These are phyloP conservation scores for Camillea tinctor DNA, from an alignment of 2,329 filamentous ascomycete genomes.

Conservation along the genomic window DNA sequence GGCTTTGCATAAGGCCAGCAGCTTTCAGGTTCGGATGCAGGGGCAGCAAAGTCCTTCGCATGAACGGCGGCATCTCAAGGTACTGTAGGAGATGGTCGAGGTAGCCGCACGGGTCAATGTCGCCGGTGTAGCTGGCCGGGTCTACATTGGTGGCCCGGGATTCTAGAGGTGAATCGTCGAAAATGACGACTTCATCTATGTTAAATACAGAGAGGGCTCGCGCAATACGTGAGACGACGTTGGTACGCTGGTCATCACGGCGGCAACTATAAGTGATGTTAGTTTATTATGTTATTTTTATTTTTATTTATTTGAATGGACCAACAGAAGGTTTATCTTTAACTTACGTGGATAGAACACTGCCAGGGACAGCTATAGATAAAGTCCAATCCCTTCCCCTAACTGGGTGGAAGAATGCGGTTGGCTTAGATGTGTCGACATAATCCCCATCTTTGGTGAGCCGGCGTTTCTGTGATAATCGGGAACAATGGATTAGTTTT, in stretches of 20 bases:
- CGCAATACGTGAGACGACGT: constrained; percentile 71
- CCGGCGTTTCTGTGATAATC: constrained; percentile 48
- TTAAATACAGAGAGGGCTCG: constrained; percentile 80
- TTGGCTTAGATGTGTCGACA: constrained; percentile 63
- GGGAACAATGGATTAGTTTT: constrained; percentile 9
- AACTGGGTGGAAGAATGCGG: constrained; percentile 64
- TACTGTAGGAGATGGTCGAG: constrained; percentile 76
- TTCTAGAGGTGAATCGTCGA: constrained; percentile 62
- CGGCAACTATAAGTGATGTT: constrained; percentile 51
- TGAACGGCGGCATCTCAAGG: constrained; percentile 80
- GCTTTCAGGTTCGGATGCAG: constrained; percentile 74
- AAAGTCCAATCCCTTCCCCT: constrained; percentile 69
- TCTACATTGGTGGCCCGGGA: constrained; percentile 48
- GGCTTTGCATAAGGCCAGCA: constrained; percentile 70
- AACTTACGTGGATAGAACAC: constrained; percentile 70
- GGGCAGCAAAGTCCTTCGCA: constrained; percentile 73
- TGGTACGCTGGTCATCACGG: constrained; percentile 73
- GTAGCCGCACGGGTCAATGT: constrained; percentile 75
- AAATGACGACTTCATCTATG: constrained; percentile 81
- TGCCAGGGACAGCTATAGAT: constrained; percentile 75
- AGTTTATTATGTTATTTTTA: too few relatives aligned
- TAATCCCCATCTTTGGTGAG: constrained; percentile 40
- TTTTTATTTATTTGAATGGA: background rate
- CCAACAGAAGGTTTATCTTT: constrained; percentile 6
- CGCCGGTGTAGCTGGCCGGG: constrained; percentile 61